A percentile compares a stretch with the other conserved stretches of the same genome.
Evolutionary conservation across 1,139 yeast species (phyloP).

Genomic region (Hyphopichia buzzinii): DNA sequence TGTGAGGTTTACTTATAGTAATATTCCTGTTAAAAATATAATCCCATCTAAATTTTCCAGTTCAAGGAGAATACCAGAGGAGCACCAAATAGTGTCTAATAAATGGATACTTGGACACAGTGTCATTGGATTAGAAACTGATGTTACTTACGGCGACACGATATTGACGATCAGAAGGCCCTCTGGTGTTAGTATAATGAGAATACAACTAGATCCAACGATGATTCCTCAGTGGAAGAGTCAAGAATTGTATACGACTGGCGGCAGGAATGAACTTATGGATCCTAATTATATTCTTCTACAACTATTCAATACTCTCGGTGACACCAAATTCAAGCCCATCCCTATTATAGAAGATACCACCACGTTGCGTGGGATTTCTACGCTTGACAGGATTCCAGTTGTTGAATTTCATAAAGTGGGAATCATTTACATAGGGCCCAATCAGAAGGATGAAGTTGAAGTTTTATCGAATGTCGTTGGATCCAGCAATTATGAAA

Average conservation of each 20-base stretch:
- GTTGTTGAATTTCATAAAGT: conserved; percentile 77
- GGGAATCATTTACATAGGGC: conserved; percentile 74
- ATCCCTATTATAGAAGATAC: conserved; percentile 46
- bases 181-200: conserved; percentile 57
- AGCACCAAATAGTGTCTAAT: conserved; percentile 25
- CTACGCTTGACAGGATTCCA: conserved; percentile 72
- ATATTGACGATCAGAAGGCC: conserved; percentile 59
- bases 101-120: conserved; percentile 67
- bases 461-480: conserved; percentile 64
- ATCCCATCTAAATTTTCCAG: conserved; percentile 19
- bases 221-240: conserved; percentile 30
- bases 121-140: conserved; percentile 57
- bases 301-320: conserved; percentile 31
- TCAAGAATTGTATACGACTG: conserved; percentile 5
- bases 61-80: conserved; percentile 6
- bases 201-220: conserved; percentile 41
- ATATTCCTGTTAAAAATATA: conserved; percentile 52
- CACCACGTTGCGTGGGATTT: conserved; percentile 54
- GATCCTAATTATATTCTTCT: conserved; percentile 30
- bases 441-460: conserved; percentile 58
- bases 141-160: conserved; percentile 52
- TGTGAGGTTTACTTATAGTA: conserved; percentile 63
- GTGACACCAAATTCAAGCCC: conserved; percentile 25
- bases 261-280: conserved; percentile 9
- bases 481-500: conserved; percentile 64